Base-by-base conservation (phyloP, 129 eudicot genomes). In the Rutidosis leptorrhynchoides region DNA sequence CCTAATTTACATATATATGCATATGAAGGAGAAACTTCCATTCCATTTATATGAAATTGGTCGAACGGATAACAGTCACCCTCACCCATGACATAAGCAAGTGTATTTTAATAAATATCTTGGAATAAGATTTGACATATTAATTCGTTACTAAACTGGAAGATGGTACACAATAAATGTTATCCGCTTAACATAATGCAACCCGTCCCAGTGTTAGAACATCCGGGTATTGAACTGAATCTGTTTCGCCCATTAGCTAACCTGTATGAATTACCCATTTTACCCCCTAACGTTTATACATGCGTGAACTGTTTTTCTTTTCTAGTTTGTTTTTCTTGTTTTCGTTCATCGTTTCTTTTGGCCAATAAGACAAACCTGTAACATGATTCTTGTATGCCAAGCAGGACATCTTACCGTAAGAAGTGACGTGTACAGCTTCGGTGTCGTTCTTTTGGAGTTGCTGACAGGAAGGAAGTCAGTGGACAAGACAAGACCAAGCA, bases 341-440 rank as follows among this genome's bases (percentile, higher is more conserved):
- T 5, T 7, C 4, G 12, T 49, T 49, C 10, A 46, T 46, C 7
- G 53, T 15, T 3, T 7, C 21, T 17, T 7, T 49, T 49, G 12
- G 4, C 55, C 24, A 49, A 19, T 49, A 49, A 5, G 2, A 20
- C 12, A 58, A 58, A 58, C 40, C 63, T 27, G 23, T 26, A 35
- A 14, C 20, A 15, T 25, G 62, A 58, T 58, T 58, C 5, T 58
- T 19, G 40, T 26, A 58, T 58, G 63, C 63, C 4, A 10, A 58
- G 27, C 63, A 58, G 63, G 63, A 58, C 63, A 58, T 27, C 63
- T 58, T 58, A 58, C 63, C 1, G 37, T 27, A 16, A 58, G 22
- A 37, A 58, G 63, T 58, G 63, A 58, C 27, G 63, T 58, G 16
- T 58, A 58, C 37, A 58, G 63, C 63, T 58, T 58, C 63, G 63